These are phyloP conservation scores for Dryadomyces quercivorus DNA, from an alignment of 2,329 filamentous ascomycete genomes.

Conservation along the genomic window DNA sequence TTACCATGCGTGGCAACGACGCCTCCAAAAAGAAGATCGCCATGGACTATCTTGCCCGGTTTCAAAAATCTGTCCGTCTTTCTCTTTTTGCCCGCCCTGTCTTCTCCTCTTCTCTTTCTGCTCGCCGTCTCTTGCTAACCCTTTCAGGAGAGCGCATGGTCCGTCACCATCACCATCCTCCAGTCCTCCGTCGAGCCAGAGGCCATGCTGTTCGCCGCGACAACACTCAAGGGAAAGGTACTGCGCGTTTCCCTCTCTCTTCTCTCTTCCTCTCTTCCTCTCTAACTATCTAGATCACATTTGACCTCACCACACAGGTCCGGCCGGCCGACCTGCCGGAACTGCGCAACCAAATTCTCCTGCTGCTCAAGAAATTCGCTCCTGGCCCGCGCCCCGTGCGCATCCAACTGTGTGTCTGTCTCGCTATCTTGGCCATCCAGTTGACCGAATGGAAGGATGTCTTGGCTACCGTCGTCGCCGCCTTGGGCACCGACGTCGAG, in stretches of 20 bases:
- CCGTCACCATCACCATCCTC: constrained; percentile 72
- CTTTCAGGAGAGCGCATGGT: constrained; percentile 79
- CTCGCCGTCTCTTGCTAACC: constrained; percentile 8
- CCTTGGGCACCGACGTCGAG: constrained; percentile 63
- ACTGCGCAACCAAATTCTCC: constrained; percentile 73
- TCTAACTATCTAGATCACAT: constrained; percentile 62
- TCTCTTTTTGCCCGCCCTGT: neutral
- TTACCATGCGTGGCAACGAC: constrained; percentile 81
- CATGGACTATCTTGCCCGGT: constrained; percentile 71
- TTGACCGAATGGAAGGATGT: constrained; percentile 96
- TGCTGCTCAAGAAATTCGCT: constrained; percentile 69
- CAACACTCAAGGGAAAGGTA: constrained; percentile 97
- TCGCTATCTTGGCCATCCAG: constrained; percentile 90
- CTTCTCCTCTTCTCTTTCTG: too few species aligned
- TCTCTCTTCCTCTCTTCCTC: neutral
- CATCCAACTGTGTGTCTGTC: constrained; percentile 86
- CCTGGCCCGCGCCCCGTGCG: constrained; percentile 73
- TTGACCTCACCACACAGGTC: constrained; percentile 79
- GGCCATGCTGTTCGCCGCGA: constrained; percentile 89
- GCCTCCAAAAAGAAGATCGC: constrained; percentile 82
- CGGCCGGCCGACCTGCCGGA: constrained; percentile 60
- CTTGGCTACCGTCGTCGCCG: constrained; percentile 64
- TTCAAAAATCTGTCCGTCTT: constrained; percentile 80
- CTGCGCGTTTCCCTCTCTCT: neutral
- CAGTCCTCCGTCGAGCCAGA: constrained; percentile 72